Conservation (phyloP, 2,329 filamentous ascomycete genomes). For the Beauveria caledonica region DNA sequence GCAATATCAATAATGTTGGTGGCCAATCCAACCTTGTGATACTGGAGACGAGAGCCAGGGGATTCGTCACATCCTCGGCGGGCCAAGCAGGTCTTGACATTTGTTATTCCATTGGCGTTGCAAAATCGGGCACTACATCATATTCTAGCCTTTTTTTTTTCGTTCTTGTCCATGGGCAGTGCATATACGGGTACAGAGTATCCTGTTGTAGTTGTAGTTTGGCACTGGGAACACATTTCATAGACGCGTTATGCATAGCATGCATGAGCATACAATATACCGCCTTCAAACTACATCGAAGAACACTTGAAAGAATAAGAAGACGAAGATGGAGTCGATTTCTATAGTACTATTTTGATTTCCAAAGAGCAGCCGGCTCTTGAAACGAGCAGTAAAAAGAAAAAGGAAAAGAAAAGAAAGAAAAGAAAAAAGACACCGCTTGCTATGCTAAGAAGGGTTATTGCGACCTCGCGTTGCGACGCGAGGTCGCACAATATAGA, state of each 20-base stretch:
- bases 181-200: neutral
- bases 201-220: neutral
- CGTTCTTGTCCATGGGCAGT: neutral
- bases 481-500: neutral
- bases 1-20: neutral
- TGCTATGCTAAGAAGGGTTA: constrained; percentile 4
- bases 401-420: neutral
- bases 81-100: neutral
- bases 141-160: neutral
- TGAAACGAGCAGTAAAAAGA: neutral
- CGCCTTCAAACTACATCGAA: neutral
- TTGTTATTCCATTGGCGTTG: constrained; percentile 3
- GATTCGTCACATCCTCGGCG: neutral
- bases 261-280: constrained; percentile 9
- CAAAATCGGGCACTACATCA: neutral
- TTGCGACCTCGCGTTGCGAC: too few relatives aligned
- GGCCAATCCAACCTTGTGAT: neutral
- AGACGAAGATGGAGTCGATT: neutral
- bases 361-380: neutral
- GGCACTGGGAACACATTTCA: neutral
- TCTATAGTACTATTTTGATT: neutral
- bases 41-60: neutral
- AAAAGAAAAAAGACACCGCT: constrained; percentile 3
- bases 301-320: neutral
- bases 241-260: constrained; percentile 10